phyloP scores from a whole-genome alignment of 2,329 filamentous ascomycete species.

The Ophiostoma novo-ulmi region DNA sequence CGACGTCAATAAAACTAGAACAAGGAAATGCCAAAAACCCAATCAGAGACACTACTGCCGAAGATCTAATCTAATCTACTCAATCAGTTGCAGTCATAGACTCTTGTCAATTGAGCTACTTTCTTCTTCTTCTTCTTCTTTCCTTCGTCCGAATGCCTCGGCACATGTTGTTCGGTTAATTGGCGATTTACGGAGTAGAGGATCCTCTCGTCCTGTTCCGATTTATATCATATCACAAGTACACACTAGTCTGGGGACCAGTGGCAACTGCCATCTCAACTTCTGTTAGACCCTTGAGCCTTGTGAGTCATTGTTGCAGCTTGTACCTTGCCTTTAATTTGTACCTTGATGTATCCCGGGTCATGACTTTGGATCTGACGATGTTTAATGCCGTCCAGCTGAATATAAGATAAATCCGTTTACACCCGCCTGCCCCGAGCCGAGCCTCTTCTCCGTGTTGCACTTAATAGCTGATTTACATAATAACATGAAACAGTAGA shows the following conservation, averaged over 20 bases:
- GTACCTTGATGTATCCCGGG: not conserved
- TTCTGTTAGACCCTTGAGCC: not conserved
- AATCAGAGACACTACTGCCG: not conserved
- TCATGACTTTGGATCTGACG: not conserved
- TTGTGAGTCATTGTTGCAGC: too few relatives aligned
- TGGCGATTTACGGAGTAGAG: constrained; percentile 5
- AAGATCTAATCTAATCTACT: not conserved
- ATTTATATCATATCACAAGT: not conserved
- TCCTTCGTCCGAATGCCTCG: not conserved
- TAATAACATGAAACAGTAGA: too few relatives aligned
- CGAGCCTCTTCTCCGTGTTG: not conserved
- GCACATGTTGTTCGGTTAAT: not conserved
- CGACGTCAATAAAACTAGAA: not conserved
- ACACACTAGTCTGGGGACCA: not conserved
- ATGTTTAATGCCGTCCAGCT: too few relatives aligned
- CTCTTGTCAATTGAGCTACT: not conserved
- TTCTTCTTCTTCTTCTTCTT: not conserved
- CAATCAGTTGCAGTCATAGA: not conserved
- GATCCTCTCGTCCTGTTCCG: constrained; percentile 5
- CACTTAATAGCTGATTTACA: too few relatives aligned
- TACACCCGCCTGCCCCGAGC: not conserved
- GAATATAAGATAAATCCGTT: not conserved
- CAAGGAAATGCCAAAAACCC: not conserved
- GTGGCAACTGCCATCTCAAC: not conserved
- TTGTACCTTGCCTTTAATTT: not conserved